Percentiles rank a stretch among this genome's conserved stretches.
phyloP scores from a whole-genome alignment of 129 eudicot species.

The Chrysanthemum makinoi region DNA sequence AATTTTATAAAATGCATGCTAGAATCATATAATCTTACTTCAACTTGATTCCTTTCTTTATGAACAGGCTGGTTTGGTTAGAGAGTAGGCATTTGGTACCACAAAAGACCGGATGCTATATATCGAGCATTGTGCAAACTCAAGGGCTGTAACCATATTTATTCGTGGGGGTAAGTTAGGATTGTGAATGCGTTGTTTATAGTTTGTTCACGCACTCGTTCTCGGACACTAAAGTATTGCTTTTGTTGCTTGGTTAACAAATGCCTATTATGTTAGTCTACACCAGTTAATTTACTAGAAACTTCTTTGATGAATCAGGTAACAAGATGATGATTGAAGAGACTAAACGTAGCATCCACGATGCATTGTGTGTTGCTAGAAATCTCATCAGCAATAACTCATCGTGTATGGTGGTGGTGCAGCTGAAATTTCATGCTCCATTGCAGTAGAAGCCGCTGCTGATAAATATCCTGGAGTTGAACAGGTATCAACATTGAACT shows the following conservation, averaged over 20 bases:
- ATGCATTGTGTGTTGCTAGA: conserved; percentile 96
- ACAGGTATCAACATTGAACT: conserved; percentile 46
- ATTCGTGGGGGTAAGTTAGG: conserved; percentile 89
- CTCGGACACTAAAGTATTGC: background rate
- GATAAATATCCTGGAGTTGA: conserved; percentile 97
- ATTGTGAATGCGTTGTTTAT: too few relatives aligned
- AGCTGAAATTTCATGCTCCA: conserved; percentile 92
- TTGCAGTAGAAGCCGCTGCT: conserved; percentile 99
- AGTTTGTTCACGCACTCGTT: too few relatives aligned
- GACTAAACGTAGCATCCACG: conserved; percentile 95
- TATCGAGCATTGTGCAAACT: conserved; percentile 97
- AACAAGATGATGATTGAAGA: conserved; percentile 99
- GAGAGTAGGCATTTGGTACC: conserved; percentile 94
- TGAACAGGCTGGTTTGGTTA: conserved; percentile 97
- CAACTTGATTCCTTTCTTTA: too few relatives aligned
- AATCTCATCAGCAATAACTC: conserved; percentile 94
- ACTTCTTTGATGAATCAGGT: conserved; percentile 42
- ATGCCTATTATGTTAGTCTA: too few relatives aligned
- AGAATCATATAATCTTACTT: background rate
- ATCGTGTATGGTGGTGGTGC: conserved; percentile 99
- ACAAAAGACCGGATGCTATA: conserved; percentile 97
- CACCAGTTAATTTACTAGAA: background rate
- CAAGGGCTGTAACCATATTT: conserved; percentile 93
- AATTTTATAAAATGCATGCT: background rate
- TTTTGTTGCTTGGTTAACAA: too few relatives aligned